phyloP scores from a whole-genome alignment of 495 filamentous ascomycete genomes.

The Aspergillus kassunensis region DNA sequence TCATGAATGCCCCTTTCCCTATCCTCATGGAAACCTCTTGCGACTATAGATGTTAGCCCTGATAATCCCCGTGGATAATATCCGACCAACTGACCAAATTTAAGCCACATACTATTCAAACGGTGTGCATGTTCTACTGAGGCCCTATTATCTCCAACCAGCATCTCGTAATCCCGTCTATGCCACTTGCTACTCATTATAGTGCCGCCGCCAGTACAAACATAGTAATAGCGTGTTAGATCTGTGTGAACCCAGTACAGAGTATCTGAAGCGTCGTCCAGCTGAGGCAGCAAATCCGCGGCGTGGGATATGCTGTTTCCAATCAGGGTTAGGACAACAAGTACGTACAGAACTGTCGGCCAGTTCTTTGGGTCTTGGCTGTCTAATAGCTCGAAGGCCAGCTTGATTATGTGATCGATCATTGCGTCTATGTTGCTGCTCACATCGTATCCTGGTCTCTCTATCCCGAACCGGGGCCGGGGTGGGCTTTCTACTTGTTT shows the following conservation, averaged over 20 bases:
- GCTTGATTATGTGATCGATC: neutral
- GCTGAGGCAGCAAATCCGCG: no score
- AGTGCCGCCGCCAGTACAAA: neutral
- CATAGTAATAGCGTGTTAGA: conserved; percentile 3
- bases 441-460: neutral
- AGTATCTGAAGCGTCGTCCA: neutral
- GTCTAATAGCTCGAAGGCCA: neutral
- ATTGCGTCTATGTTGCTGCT: neutral
- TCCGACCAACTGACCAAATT: neutral
- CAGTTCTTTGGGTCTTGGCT: neutral
- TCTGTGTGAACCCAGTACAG: neutral
- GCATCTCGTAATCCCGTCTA: neutral
- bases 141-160: neutral
- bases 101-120: neutral
- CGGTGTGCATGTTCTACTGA: neutral
- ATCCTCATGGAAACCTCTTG: no score
- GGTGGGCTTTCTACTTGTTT: no score
- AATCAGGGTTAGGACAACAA: neutral
- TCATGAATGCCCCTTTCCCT: no score
- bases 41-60: no score
- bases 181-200: neutral
- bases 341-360: conserved; percentile 4
- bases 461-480: no score
- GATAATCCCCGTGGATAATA: no score
- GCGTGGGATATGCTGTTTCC: no score